phyloP scores from a whole-genome alignment of 1,139 yeast species.

The Trichomonascaceae sp. region DNA sequence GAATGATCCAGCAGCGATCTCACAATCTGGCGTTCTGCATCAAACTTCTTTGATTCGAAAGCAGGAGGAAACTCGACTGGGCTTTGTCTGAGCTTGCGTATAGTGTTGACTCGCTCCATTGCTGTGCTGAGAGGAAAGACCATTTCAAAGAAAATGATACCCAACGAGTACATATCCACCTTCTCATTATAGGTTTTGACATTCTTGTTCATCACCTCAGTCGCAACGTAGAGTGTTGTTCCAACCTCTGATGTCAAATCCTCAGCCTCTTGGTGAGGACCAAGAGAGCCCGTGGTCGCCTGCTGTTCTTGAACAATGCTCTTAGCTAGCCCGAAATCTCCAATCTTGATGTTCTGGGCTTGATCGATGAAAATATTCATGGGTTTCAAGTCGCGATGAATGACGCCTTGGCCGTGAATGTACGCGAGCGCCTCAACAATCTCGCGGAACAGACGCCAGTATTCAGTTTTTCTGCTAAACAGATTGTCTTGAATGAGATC shows the following conservation, averaged over 20 bases:
- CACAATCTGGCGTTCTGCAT: constrained; percentile 55
- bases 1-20: constrained; percentile 58
- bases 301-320: constrained; percentile 38
- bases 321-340: constrained; percentile 94
- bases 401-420: constrained; percentile 86
- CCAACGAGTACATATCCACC: constrained; percentile 91
- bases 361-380: constrained; percentile 91
- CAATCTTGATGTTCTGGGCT: constrained; percentile 78
- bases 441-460: constrained; percentile 83
- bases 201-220: constrained; percentile 49
- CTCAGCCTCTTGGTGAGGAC: constrained; percentile 30
- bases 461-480: constrained; percentile 60
- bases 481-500: constrained; percentile 75
- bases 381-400: constrained; percentile 92
- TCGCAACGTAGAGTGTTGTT: constrained; percentile 84
- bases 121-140: constrained; percentile 69
- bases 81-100: constrained; percentile 47
- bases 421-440: constrained; percentile 82
- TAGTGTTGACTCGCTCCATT: constrained; percentile 76
- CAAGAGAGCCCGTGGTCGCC: constrained; percentile 20
- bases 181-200: constrained; percentile 56
- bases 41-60: constrained; percentile 38
- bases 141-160: constrained; percentile 93
- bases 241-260: constrained; percentile 89
- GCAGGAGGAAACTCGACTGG: constrained; percentile 53